These are phyloP conservation scores for Podospora fimiseda DNA, from an alignment of 495 filamentous ascomycete species.

Conservation along the genomic window DNA sequence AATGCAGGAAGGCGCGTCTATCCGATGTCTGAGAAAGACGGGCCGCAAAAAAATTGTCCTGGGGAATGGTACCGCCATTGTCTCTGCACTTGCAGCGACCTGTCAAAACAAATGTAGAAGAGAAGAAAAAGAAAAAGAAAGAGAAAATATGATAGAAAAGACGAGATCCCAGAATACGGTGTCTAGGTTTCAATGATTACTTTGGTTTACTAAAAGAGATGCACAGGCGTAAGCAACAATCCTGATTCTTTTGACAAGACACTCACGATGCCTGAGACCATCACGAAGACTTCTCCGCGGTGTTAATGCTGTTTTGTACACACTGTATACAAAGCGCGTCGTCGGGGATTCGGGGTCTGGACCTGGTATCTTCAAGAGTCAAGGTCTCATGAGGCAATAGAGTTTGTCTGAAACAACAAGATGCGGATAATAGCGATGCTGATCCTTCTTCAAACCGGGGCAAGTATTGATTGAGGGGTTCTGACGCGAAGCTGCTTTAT, in stretches of 20 bases:
- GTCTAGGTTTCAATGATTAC: no score
- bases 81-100: no score
- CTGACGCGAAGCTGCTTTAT: no score
- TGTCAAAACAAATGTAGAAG: not conserved
- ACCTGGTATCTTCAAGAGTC: not conserved
- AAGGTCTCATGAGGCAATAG: conserved; percentile 5
- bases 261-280: no score
- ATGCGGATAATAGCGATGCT: not conserved
- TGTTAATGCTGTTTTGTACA: not conserved
- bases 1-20: conserved; percentile 5
- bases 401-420: not conserved
- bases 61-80: no score
- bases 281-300: no score
- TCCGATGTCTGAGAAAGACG: not conserved
- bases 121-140: not conserved
- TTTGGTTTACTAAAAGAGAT: no score
- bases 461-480: not conserved
- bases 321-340: not conserved
- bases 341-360: not conserved
- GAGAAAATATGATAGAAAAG: not conserved
- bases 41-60: no score
- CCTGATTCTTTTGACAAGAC: no score
- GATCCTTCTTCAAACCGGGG: not conserved
- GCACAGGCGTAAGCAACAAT: no score
- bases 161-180: not conserved